Conservation (phyloP, 495 filamentous ascomycete species). For the Neurospora tetrasperma region DNA sequence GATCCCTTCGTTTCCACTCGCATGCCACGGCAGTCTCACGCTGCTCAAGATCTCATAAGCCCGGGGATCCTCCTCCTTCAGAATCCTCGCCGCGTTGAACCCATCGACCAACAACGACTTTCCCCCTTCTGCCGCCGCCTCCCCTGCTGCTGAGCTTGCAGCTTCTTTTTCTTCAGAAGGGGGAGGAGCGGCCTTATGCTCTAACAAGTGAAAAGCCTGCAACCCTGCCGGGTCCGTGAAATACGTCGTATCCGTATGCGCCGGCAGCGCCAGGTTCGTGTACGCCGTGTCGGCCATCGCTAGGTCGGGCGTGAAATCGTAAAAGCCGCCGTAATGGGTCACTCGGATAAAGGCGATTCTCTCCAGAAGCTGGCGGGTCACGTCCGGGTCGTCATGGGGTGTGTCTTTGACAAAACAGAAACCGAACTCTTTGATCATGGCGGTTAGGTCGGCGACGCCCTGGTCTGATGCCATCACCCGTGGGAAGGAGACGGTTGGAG, state of each 20-base stretch:
- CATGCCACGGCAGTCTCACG: slow-evolving; percentile 56
- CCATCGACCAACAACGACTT: slow-evolving; percentile 73
- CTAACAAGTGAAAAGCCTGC: slow-evolving; percentile 82
- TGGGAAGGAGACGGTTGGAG: slow-evolving; percentile 47
- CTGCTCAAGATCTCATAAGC: slow-evolving; percentile 43
- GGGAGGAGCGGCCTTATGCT: slow-evolving; percentile 38
- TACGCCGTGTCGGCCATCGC: slow-evolving; percentile 89
- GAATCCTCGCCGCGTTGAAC: slow-evolving; percentile 53
- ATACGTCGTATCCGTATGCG: slow-evolving; percentile 90
- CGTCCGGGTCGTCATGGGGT: slow-evolving; percentile 51
- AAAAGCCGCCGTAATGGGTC: slow-evolving; percentile 93
- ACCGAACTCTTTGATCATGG: slow-evolving; percentile 42
- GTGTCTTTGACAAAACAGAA: slow-evolving; percentile 62
- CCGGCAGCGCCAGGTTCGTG: slow-evolving; percentile 61
- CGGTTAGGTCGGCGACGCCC: slow-evolving; percentile 25
- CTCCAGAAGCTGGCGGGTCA: slow-evolving; percentile 61
- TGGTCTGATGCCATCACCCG: slow-evolving; percentile 42
- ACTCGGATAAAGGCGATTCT: slow-evolving; percentile 71
- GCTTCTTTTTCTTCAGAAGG: too few species aligned
- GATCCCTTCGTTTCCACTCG: slow-evolving; percentile 74
- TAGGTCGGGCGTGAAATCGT: slow-evolving; percentile 85
- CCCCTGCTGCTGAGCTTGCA: slow-evolving; percentile 12
- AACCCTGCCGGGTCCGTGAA: slow-evolving; percentile 84
- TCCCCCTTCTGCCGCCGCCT: slow-evolving; percentile 48
- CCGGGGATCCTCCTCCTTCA: slow-evolving; percentile 37